A percentile compares a stretch with the other conserved stretches of the same genome.
phyloP scores from a whole-genome alignment of 495 filamentous ascomycete species.

The Coniosporium apollinis region DNA sequence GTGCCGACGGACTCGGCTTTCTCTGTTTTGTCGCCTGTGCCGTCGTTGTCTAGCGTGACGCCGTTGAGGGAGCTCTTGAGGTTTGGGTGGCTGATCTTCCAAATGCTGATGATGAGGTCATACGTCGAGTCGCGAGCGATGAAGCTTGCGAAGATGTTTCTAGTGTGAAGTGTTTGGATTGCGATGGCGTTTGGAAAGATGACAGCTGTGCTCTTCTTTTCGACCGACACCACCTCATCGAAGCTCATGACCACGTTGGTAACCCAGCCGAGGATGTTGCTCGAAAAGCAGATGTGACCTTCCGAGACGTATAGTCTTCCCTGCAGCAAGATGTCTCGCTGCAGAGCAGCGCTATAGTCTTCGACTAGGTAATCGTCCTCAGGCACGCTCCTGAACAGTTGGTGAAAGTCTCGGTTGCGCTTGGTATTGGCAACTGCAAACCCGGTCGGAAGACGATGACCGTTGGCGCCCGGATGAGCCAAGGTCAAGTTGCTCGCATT shows the following conservation, averaged over 20 bases:
- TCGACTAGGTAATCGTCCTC: conserved; percentile 98
- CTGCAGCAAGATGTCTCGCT: conserved; percentile 88
- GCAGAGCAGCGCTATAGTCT: conserved; percentile 92
- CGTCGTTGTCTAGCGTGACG: conserved; percentile 58
- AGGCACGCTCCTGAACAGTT: conserved; percentile 84
- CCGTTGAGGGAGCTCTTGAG: conserved; percentile 80
- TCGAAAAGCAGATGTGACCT: conserved; percentile 95
- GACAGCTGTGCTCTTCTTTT: conserved; percentile 91
- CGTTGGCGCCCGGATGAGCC: conserved; percentile 38
- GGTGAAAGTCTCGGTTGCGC: conserved; percentile 89
- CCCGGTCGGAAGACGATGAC: conserved; percentile 66
- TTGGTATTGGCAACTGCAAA: conserved; percentile 95
- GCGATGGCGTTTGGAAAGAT: conserved; percentile 96
- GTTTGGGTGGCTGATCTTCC: conserved; percentile 88
- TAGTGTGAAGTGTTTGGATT: conserved; percentile 87
- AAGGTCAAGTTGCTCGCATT: conserved; percentile 47
- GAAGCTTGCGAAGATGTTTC: conserved; percentile 89
- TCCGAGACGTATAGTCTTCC: conserved; percentile 93
- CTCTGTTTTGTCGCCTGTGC: conserved; percentile 76
- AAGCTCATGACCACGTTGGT: conserved; percentile 96
- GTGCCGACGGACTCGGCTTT: conserved; percentile 50
- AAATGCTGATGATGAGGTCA: conserved; percentile 91
- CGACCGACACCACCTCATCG: conserved; percentile 89
- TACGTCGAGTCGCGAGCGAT: conserved; percentile 91
- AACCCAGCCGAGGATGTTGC: conserved; percentile 96